A percentile compares a stretch with the other conserved stretches of the same genome.
Evolutionary conservation across 78 protist genomes (phyloP).

Genomic region (Dictyostelium purpureum): DNA sequence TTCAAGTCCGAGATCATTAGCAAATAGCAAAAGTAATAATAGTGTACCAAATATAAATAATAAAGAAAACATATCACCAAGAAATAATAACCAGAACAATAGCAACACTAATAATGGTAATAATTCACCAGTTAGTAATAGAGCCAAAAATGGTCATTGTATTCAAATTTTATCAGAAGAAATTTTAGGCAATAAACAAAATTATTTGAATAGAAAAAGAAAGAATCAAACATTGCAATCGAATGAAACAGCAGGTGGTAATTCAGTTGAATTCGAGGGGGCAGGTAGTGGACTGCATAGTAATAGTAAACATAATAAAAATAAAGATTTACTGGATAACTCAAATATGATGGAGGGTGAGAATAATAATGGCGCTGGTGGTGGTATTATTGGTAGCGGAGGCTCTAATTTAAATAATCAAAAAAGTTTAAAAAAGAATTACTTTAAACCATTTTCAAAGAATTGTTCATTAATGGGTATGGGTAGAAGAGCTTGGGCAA

Average conservation of each 20-base stretch:
- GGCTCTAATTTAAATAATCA: background rate
- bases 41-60: too few relatives aligned
- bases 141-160: background rate
- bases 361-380: background rate
- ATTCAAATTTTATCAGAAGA: background rate
- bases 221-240: too few relatives aligned
- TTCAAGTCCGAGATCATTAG: too few relatives aligned
- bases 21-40: too few relatives aligned
- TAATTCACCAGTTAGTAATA: background rate
- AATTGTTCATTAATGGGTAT: slow-evolving; percentile 48
- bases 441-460: slow-evolving; percentile 36
- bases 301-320: background rate
- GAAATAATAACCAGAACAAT: background rate
- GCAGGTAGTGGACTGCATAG: too few relatives aligned
- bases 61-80: background rate
- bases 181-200: background rate
- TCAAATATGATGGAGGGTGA: background rate
- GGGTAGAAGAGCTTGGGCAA: slow-evolving; percentile 77
- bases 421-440: background rate
- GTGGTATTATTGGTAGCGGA: background rate
- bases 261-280: too few relatives aligned
- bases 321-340: background rate
- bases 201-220: background rate
- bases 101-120: background rate
- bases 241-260: too few relatives aligned